A percentile compares a stretch with the other conserved stretches of the same genome.
Evolutionary conservation across 164 flowering plant genomes (phyloP).

Genomic region (Nymphaea thermarum): DNA sequence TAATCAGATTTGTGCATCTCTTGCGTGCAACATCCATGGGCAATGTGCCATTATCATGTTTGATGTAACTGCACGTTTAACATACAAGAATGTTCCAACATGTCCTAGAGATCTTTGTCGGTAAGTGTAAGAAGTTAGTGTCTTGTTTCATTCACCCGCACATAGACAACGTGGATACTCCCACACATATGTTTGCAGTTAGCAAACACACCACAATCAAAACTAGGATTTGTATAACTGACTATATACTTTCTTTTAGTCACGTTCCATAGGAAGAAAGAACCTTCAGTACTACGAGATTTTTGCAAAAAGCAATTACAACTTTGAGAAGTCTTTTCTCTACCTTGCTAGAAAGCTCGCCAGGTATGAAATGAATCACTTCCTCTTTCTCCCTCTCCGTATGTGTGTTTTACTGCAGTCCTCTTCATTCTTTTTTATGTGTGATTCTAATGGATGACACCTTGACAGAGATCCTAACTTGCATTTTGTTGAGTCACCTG

Average conservation of each 20-base stretch:
- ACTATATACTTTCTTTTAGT: conserved; percentile 10
- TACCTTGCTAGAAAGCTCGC: conserved; percentile 77
- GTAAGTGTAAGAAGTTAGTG: conserved; percentile 1
- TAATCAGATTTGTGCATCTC: too few relatives aligned
- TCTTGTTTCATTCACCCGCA: not conserved
- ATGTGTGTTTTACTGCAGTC: too few relatives aligned
- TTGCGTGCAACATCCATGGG: conserved; percentile 19
- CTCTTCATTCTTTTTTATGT: too few relatives aligned
- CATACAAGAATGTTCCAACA: conserved; percentile 28
- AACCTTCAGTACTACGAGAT: conserved; percentile 74
- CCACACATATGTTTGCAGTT: too few relatives aligned
- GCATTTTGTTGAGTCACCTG: conserved; percentile 54
- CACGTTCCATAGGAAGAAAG: conserved; percentile 75
- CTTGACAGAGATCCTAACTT: conserved; percentile 32
- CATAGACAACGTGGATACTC: too few relatives aligned
- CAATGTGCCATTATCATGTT: conserved; percentile 29
- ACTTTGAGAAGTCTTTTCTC: conserved; percentile 72
- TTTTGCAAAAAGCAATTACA: conserved; percentile 77
- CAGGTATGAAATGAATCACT: conserved; percentile 24
- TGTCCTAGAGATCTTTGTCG: conserved; percentile 31
- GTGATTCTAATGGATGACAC: too few relatives aligned
- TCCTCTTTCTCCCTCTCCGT: too few relatives aligned
- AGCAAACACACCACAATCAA: too few relatives aligned
- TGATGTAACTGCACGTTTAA: conserved; percentile 26
- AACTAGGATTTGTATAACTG: too few relatives aligned